Evolutionary conservation across 352 stramenopile species (phyloP), one percentile per base, ranked within the genome.

Genomic region (Phytophthora pistaciae): DNA sequence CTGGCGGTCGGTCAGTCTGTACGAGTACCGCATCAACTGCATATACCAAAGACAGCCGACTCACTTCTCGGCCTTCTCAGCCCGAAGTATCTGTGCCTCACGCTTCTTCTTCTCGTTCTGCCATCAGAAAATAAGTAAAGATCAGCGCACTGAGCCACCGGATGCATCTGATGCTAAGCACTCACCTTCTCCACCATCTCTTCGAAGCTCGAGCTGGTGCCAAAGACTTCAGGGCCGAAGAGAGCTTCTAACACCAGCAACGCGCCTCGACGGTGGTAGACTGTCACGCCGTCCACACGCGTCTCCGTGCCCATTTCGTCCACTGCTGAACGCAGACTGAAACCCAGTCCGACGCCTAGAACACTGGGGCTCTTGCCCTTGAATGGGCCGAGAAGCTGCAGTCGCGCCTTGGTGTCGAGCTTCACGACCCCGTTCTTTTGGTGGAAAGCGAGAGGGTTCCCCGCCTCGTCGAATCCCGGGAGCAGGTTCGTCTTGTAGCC

Each of bases 251-350:
- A 75, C n/a, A 92, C 83, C n/a, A 94, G 72, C 5, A 72, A 70
- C 6, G 87, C 88, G 11, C 88, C 87, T n/a, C 85, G 85, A 25
- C 87, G 84, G 54, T 93, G 87, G 64, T 97, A 97, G n/a, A 97
- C 88, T 0, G 91, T 94, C 25, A 96, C 85, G 7, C 90, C 90
- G 50, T 97, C 90, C 2, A 90, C 88, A 44, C 87, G 77, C 38
- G 84, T 96, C 68, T 88, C 82, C 4, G 25, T 80, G 21, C 75
- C 87, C 89, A 94, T 95, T 79, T 94, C 87, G 58, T 96, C 90
- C 14, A 96, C 75, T 11, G 79, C 69, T 48, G 88, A 87, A 48
- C 82, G 82, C 20, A 97, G 69, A 70, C 87, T 91, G 66, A 93
- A 97, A 5, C 90, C 91, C 13, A 96, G 61, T 21, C 91, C 91